A percentile compares a stretch with the other conserved stretches of the same genome.
phyloP scores from a whole-genome alignment of 2,329 filamentous ascomycete species.

The Malbranchea zuffiana region DNA sequence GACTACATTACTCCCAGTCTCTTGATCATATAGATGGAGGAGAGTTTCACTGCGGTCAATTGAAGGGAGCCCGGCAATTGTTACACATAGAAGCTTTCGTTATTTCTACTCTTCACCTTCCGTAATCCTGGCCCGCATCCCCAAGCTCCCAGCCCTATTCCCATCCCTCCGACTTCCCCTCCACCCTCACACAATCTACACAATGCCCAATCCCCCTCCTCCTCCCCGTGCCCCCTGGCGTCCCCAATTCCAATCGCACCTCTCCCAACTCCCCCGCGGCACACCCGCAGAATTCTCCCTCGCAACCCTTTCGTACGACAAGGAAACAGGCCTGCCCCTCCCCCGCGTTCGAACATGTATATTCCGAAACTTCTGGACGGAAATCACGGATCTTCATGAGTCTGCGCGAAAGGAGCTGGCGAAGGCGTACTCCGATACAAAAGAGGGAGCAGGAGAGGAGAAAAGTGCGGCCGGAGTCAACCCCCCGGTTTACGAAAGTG shows the following conservation, averaged over 20 bases:
- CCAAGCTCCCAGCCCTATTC: too few relatives aligned
- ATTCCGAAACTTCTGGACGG: slow-evolving; percentile 73
- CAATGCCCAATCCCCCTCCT: neutral
- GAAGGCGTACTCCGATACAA: slow-evolving; percentile 28
- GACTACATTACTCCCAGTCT: too few relatives aligned
- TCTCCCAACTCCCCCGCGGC: slow-evolving; percentile 3
- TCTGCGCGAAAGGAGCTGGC: slow-evolving; percentile 62
- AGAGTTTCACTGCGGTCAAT: too few relatives aligned
- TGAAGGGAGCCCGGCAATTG: too few relatives aligned
- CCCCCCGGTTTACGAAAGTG: slow-evolving; percentile 58
- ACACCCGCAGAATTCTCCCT: slow-evolving; percentile 12
- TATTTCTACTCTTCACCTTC: too few relatives aligned
- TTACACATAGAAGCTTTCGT: too few relatives aligned
- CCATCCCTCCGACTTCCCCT: too few relatives aligned
- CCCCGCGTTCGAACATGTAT: slow-evolving; percentile 65
- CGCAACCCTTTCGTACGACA: slow-evolving; percentile 10
- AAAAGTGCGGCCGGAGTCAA: slow-evolving; percentile 39
- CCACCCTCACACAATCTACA: neutral
- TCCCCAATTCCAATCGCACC: slow-evolving; percentile 8
- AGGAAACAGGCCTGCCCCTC: slow-evolving; percentile 6
- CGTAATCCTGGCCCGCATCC: too few relatives aligned
- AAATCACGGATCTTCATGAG: slow-evolving; percentile 47
- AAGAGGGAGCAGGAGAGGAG: neutral
- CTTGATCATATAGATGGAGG: too few relatives aligned
- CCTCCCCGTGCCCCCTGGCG: slow-evolving; percentile 13